Evolutionary conservation across 345 rosid genomes (phyloP), one percentile per base, ranked within the genome.

Genomic region (Citrus trifoliata): DNA sequence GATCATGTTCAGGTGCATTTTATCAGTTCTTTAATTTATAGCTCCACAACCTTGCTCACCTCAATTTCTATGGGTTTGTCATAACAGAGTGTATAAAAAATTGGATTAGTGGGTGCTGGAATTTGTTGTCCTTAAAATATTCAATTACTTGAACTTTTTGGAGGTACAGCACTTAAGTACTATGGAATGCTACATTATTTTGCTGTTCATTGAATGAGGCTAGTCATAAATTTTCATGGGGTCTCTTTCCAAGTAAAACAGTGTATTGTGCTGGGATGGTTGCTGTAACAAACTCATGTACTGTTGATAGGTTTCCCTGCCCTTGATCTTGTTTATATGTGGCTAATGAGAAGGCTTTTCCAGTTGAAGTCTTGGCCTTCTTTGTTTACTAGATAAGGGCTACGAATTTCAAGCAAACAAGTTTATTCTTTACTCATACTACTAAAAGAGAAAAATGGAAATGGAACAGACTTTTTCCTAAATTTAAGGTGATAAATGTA

Each of bases 1-100:
- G 99, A 97, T 86, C 98, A 97, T 89, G 98, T 97, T 37, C 99
- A 93, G 98, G 99, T 94, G 82, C 74, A 33, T 13, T 37, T 60
- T 16, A 55, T 24, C 30, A 37, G 51, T 73, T 68, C 35, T 66
- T 53, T 66, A 16, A 16, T 33, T 22, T 64, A 32, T 33, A 33
- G 5, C 68, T 67, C 58, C 67, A 65, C 42, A 42, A 35, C 61
- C 10, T 3, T 70, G 71, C 67, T 62, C 21, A 53, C 56, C 24
- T 76, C 13, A 79, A 66, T 79, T 79, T 14, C 10, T 14, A 16
- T 35, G 21, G 32, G 28, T 56, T 38, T 67, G 9, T 18, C 10
- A 10, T n/a, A 21, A 53, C 9, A 19, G 6, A 21, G 9, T 48
- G 30, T 66, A 56, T 51, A 51, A 73, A 32, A 59, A 60, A 35